Conservation (phyloP, 768 basidiomycete genomes). For the Russula sp. region DNA sequence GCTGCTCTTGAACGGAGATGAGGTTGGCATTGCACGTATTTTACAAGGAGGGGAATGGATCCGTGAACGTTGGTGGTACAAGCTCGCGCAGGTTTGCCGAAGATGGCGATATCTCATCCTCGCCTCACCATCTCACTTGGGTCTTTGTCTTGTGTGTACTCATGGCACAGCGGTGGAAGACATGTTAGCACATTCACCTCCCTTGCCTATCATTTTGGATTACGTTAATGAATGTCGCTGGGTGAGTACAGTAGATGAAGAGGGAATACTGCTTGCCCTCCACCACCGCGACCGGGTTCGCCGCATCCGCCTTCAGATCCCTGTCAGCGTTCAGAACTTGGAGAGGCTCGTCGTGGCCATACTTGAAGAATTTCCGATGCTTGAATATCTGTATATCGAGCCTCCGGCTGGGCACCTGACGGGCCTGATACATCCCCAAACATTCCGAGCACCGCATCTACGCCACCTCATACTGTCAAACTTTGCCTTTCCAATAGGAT, state of each 20-base stretch:
- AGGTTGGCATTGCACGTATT: neutral
- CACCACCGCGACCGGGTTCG: neutral
- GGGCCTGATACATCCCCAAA: neutral
- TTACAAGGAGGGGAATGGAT: neutral
- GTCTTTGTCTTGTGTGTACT: neutral
- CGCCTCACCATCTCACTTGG: neutral
- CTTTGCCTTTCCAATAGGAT: neutral
- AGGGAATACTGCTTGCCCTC: neutral
- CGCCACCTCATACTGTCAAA: neutral
- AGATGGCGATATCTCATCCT: neutral
- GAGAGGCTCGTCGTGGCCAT: neutral
- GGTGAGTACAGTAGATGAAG: neutral
- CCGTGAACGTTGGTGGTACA: neutral
- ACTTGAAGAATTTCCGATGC: neutral
- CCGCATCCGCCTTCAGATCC: neutral
- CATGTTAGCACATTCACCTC: neutral
- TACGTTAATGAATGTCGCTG: neutral
- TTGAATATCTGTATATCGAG: neutral
- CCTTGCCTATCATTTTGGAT: neutral
- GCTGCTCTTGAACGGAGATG: neutral
- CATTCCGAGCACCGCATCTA: neutral
- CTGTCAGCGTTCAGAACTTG: neutral
- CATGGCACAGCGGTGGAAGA: neutral
- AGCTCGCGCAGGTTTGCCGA: neutral
- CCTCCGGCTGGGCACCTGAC: neutral